These are phyloP conservation scores for Silene latifolia DNA, from an alignment of 148 eudicot genomes.

Conservation along the genomic window DNA sequence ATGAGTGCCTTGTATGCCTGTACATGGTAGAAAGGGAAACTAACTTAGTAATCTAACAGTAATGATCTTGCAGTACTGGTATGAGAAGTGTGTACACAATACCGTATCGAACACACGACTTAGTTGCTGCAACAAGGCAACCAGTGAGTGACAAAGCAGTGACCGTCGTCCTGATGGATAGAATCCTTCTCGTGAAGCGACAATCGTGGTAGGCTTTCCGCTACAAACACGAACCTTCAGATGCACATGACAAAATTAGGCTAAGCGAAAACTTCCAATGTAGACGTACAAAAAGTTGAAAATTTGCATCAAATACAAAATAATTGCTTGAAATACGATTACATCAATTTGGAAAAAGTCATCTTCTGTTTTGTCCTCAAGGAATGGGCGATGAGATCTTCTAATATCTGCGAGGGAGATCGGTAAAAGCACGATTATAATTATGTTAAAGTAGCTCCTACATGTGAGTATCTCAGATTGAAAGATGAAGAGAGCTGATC, in stretches of 20 bases:
- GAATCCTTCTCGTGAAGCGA: slow-evolving; percentile 69
- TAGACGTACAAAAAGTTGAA: neutral
- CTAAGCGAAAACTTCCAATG: neutral
- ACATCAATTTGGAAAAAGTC: slow-evolving; percentile 89
- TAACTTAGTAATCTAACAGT: slow-evolving; percentile 4
- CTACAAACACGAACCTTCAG: slow-evolving; percentile 75
- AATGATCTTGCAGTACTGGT: neutral
- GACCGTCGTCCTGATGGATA: slow-evolving; percentile 73
- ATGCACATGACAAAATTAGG: slow-evolving; percentile 8
- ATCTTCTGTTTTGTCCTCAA: slow-evolving; percentile 70
- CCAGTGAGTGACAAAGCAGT: slow-evolving; percentile 61
- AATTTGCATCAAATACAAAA: slow-evolving; percentile 5
- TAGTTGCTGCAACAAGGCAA: slow-evolving; percentile 68
- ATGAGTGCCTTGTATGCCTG: slow-evolving; percentile 90
- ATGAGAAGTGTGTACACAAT: slow-evolving; percentile 16
- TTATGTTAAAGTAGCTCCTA: neutral
- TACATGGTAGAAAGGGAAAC: neutral
- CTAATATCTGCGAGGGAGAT: slow-evolving; percentile 62
- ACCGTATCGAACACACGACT: slow-evolving; percentile 82
- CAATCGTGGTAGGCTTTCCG: slow-evolving; percentile 84
- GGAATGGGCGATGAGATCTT: slow-evolving; percentile 75
- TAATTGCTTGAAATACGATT: slow-evolving; percentile 22
- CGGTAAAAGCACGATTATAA: neutral
- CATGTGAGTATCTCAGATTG: too few relatives aligned
- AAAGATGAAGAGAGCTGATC: neutral